Percentiles rank a stretch among this genome's conserved stretches.
Conservation (phyloP, 108 stramenopile genomes). For the Nitzschia sp. region DNA sequence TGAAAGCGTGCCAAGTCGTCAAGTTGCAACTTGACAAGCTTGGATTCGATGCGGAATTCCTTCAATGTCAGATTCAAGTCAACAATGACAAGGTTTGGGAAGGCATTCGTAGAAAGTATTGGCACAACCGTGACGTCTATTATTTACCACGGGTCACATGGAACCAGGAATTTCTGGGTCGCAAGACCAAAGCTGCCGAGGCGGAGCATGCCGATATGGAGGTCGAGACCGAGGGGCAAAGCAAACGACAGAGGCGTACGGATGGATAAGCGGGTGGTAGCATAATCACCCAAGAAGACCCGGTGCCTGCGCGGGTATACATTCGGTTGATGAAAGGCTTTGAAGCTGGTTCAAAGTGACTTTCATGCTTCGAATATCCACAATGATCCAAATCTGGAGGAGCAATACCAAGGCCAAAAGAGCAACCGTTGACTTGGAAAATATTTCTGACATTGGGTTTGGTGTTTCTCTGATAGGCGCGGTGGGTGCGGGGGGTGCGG, state of each 20-base stretch:
- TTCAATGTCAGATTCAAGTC: slow-evolving; percentile 75
- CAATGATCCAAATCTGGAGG: slow-evolving; percentile 19
- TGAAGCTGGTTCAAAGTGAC: not conserved
- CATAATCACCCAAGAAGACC: not conserved
- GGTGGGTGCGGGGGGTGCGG: not conserved
- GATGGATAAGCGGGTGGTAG: slow-evolving; percentile 6
- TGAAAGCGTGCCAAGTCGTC: slow-evolving; percentile 70
- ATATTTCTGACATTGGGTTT: not conserved
- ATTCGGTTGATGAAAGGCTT: too few relatives aligned
- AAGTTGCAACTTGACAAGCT: slow-evolving; percentile 76
- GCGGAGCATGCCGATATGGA: not conserved
- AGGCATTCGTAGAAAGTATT: slow-evolving; percentile 89
- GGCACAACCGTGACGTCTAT: slow-evolving; percentile 89
- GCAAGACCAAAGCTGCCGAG: slow-evolving; percentile 35
- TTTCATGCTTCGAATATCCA: slow-evolving; percentile 7
- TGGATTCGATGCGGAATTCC: slow-evolving; percentile 81
- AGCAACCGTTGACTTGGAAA: not conserved
- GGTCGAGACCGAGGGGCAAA: slow-evolving; percentile 9
- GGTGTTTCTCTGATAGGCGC: not conserved
- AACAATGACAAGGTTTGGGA: slow-evolving; percentile 81
- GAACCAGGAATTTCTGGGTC: slow-evolving; percentile 48
- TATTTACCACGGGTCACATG: slow-evolving; percentile 83
- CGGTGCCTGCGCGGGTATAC: too few relatives aligned
- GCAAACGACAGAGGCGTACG: slow-evolving; percentile 26
- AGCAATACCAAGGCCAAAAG: slow-evolving; percentile 12